phyloP scores from a whole-genome alignment of 1,284 basidiomycete genomes.

The Somion occarium region DNA sequence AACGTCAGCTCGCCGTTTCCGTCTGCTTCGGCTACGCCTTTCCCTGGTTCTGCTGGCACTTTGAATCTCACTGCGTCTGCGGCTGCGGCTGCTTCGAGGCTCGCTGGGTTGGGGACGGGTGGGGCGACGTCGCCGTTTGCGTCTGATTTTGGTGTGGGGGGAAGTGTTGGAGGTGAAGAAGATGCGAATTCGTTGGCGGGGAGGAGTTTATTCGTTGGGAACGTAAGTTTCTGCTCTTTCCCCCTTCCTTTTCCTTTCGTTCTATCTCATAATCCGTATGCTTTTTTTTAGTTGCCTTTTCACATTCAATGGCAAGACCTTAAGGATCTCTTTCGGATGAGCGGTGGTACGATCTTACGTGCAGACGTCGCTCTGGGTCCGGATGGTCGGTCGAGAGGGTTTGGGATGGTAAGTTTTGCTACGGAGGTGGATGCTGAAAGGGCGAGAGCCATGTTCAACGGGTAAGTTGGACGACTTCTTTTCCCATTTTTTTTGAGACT shows the following conservation, averaged over 20 bases:
- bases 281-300: constrained; percentile 74
- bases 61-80: too few species aligned
- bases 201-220: constrained; percentile 67
- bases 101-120: not conserved
- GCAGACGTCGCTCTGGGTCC: constrained; percentile 84
- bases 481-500: not conserved
- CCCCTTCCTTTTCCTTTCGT: not conserved
- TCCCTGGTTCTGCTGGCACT: too few species aligned
- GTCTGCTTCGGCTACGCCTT: too few species aligned
- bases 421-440: constrained; percentile 82
- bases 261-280: not conserved
- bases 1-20: not conserved
- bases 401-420: constrained; percentile 84
- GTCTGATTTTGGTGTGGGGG: not conserved
- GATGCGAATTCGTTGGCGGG: constrained; percentile 11
- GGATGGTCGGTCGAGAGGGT: constrained; percentile 83
- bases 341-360: constrained; percentile 81
- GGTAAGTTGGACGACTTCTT: constrained; percentile 43
- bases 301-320: constrained; percentile 98
- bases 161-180: constrained; percentile 1
- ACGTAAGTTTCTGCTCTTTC: constrained; percentile 34
- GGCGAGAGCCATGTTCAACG: constrained; percentile 84
- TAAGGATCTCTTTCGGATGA: constrained; percentile 82
- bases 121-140: not conserved
- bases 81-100: not conserved